Conservation (phyloP, 345 rosid genomes). For the Ceriops zippeliana region DNA sequence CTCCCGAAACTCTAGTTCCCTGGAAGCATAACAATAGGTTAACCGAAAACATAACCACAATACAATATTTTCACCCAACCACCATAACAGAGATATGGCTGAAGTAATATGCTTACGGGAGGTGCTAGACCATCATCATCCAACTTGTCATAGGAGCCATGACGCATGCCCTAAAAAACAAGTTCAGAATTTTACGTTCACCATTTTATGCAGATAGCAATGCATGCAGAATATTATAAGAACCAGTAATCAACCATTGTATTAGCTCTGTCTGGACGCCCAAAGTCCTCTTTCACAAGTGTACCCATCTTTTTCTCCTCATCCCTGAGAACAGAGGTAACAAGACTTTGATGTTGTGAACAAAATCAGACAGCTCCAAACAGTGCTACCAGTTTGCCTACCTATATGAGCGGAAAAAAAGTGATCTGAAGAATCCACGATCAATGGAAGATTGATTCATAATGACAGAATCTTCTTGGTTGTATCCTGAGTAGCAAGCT, state of each 20-base stretch:
- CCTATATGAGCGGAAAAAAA: slow-evolving; percentile 95
- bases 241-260: slow-evolving; percentile 59
- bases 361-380: not conserved
- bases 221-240: not conserved
- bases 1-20: slow-evolving; percentile 98
- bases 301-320: slow-evolving; percentile 99
- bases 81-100: not conserved
- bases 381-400: slow-evolving; percentile 17
- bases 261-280: slow-evolving; percentile 82
- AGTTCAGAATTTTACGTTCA: slow-evolving; percentile 15
- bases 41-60: slow-evolving; percentile 1
- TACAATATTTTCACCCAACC: not conserved
- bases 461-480: slow-evolving; percentile 99
- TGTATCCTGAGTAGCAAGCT: slow-evolving; percentile 95
- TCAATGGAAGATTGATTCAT: slow-evolving; percentile 98
- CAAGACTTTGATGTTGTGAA: not conserved
- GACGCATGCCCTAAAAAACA: slow-evolving; percentile 82
- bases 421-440: slow-evolving; percentile 93
- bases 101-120: slow-evolving; percentile 58
- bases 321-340: slow-evolving; percentile 48
- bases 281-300: slow-evolving; percentile 95
- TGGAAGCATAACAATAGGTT: slow-evolving; percentile 15
- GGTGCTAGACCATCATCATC: slow-evolving; percentile 99
- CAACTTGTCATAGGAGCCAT: slow-evolving; percentile 95
- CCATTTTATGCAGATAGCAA: slow-evolving; percentile 10